These are phyloP conservation scores for Yamadazyma kanchanaburiensis DNA, from an alignment of 1,139 yeast genomes.

Conservation along the genomic window DNA sequence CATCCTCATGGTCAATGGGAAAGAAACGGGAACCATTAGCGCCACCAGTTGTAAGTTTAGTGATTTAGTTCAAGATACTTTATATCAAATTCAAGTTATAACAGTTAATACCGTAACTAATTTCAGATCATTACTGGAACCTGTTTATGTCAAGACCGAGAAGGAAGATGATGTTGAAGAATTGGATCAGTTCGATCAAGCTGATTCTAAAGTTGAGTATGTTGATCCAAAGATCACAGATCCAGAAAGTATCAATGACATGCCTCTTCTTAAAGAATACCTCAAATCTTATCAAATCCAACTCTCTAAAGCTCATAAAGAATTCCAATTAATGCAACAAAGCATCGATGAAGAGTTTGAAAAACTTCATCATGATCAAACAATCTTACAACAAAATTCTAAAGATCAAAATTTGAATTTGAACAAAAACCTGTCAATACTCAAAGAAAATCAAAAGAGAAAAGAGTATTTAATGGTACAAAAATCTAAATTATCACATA, in stretches of 20 bases:
- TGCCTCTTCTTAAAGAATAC: conserved; percentile 2
- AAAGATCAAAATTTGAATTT: conserved; percentile 19
- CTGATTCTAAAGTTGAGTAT: neutral
- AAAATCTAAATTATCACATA: conserved; percentile 31
- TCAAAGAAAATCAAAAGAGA: conserved; percentile 14
- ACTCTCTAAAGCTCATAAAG: conserved; percentile 12
- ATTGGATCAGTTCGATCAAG: neutral
- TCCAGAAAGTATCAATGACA: conserved; percentile 4
- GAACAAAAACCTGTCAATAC: conserved; percentile 5
- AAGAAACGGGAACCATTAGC: conserved; percentile 37
- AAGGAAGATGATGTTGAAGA: conserved; percentile 3
- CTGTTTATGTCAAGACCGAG: conserved; percentile 21
- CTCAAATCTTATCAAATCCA: conserved; percentile 7
- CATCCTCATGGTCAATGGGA: conserved; percentile 32
- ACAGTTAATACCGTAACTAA: conserved; percentile 38
- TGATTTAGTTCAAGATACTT: conserved; percentile 24
- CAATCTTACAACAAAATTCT: conserved; percentile 26
- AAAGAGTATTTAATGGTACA: conserved; percentile 24
- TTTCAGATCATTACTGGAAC: conserved; percentile 33
- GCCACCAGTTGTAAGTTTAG: conserved; percentile 36
- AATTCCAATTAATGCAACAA: conserved; percentile 20
- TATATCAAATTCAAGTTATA: conserved; percentile 37
- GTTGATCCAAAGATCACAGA: conserved; percentile 3
- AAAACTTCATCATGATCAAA: conserved; percentile 25
- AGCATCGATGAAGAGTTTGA: conserved; percentile 22